These are phyloP conservation scores for Beauveria sp. DNA, from an alignment of 2,329 filamentous ascomycete genomes.

Conservation along the genomic window DNA sequence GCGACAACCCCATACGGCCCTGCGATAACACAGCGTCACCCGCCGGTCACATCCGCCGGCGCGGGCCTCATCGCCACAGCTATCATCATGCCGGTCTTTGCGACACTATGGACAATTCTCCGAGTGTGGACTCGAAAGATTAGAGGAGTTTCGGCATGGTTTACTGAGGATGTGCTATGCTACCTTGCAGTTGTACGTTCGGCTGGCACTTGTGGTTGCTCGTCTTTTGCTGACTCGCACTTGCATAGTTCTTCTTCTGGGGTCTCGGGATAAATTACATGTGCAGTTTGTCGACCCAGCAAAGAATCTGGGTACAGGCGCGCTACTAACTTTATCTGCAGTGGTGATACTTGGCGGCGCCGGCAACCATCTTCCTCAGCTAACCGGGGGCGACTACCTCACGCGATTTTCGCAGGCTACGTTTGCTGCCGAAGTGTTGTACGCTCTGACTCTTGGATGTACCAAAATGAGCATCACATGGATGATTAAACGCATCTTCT, in stretches of 20 bases:
- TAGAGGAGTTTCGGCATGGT: slow-evolving; percentile 10
- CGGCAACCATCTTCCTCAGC: slow-evolving; percentile 14
- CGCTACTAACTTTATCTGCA: not conserved
- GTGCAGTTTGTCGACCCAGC: slow-evolving; percentile 11
- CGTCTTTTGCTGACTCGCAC: not conserved
- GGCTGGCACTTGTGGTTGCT: too few relatives aligned
- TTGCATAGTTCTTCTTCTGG: slow-evolving; percentile 13
- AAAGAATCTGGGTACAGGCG: not conserved
- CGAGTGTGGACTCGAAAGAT: slow-evolving; percentile 15
- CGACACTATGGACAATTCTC: slow-evolving; percentile 13
- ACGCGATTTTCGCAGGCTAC: slow-evolving; percentile 11
- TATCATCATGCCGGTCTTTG: slow-evolving; percentile 14
- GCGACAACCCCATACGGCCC: not conserved
- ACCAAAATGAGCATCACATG: slow-evolving; percentile 17
- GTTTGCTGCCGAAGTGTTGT: slow-evolving; percentile 16
- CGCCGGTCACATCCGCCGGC: slow-evolving; percentile 11
- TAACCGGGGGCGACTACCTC: not conserved
- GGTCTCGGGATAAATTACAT: slow-evolving; percentile 13
- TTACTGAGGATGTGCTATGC: slow-evolving; percentile 14
- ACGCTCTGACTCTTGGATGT: slow-evolving; percentile 15
- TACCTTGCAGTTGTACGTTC: slow-evolving; percentile 13
- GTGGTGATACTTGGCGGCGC: slow-evolving; percentile 16
- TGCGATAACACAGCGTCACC: slow-evolving; percentile 1
- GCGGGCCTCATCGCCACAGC: slow-evolving; percentile 11
- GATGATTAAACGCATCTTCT: slow-evolving; percentile 19